Evolutionary conservation across 2,329 filamentous ascomycete genomes (phyloP), one percentile per base, ranked within the genome.

Genomic region (Xylariaceae sp.): DNA sequence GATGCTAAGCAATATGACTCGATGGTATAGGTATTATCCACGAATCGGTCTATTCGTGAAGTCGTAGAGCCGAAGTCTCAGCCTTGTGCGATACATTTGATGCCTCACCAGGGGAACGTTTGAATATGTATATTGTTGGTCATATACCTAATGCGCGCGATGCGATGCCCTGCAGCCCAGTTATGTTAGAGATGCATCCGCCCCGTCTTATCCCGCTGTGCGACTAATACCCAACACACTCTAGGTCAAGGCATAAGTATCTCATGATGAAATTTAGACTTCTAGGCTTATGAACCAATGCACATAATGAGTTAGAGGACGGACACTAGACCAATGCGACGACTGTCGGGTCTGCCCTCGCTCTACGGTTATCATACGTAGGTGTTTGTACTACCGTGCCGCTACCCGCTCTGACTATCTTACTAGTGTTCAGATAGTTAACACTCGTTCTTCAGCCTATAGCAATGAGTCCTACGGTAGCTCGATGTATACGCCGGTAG

Each of bases 141-240:
- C 33, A 5, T 26, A 19, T 21, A 37, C 21, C 9, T 28, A 6
- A 36, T 19, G 46, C 46, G 49, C 43, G 51, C 54, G 36, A 58
- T 52, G 55, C 37, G 29, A 29, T 40, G 40, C 24, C 55, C 55
- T 54, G 58, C 55, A 58, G 47, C 26, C 41, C 41, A 19, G 47
- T 59, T 34, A 43, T 46, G 46, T 58, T 41, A 46, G 47, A 49
- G 63, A 61, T 41, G 56, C 63, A 58, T 61, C 53, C 55, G 53
- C 46, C 43, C 60, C 63, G 65, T 61, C 59, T 54, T 58, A 52
- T 67, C 62, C 63, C 64, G 66, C 60, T 62, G 53, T 53, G 53
- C 53, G 48, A 60, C 46, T 43, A 47, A 51, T 43, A 16, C 12
- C 23, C 28, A 3, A 14, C 11, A 39, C 6, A 39, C 23, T 19